Evolutionary conservation across 1,284 basidiomycete genomes (phyloP).

Genomic region (Cutaneotrichosporon curvatum): DNA sequence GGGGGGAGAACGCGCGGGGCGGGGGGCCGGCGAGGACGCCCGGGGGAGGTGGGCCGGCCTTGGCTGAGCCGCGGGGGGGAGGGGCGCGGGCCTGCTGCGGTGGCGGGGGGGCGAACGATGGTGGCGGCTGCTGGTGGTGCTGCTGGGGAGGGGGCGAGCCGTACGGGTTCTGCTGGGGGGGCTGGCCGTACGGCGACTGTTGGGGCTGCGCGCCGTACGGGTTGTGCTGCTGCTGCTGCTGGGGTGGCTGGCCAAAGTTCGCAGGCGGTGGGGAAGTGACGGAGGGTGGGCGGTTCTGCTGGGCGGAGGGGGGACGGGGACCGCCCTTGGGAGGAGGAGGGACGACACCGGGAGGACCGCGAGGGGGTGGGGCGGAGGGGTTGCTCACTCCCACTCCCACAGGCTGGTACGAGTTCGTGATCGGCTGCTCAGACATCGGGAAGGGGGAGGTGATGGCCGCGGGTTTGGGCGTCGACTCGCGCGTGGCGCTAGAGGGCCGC

Average conservation of each 20-base stretch:
- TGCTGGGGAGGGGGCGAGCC: constrained; percentile 12
- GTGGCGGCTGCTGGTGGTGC: constrained; percentile 18
- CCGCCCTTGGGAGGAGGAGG: constrained; percentile 43
- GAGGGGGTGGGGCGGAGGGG: constrained; percentile 34
- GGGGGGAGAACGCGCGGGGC: constrained; percentile 46
- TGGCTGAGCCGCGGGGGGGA: constrained; percentile 21
- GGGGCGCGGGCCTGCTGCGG: constrained; percentile 25
- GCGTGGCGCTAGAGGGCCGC: constrained; percentile 52
- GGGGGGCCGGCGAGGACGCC: constrained; percentile 50
- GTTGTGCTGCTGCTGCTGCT: constrained; percentile 4
- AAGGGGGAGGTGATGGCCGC: constrained; percentile 80
- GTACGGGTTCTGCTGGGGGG: constrained; percentile 5
- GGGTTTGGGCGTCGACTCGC: constrained; percentile 50
- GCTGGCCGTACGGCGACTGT: constrained; percentile 10
- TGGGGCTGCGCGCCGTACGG: no score
- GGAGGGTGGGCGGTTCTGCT: constrained; percentile 3
- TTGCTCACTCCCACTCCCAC: constrained; percentile 3
- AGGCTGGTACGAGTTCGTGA: neutral
- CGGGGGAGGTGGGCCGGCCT: constrained; percentile 46
- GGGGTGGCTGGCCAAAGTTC: constrained; percentile 2
- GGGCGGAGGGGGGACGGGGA: constrained; percentile 41
- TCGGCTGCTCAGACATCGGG: constrained; percentile 57
- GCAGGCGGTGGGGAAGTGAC: constrained; percentile 9
- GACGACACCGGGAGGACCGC: constrained; percentile 34
- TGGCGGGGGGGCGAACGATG: constrained; percentile 22